phyloP scores from a whole-genome alignment of 148 eudicot genomes.

The Arbutus unedo region DNA sequence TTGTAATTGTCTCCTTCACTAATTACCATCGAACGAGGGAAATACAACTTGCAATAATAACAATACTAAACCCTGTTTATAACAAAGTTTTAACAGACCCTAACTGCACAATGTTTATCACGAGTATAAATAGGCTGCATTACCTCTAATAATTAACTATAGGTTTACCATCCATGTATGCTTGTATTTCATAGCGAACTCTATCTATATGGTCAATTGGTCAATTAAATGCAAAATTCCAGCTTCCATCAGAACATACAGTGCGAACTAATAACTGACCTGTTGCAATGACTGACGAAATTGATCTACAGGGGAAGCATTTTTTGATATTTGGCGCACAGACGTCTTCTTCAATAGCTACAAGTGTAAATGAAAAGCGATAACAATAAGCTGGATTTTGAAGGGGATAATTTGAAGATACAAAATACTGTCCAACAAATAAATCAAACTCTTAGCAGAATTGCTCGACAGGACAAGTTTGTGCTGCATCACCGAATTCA shows the following conservation, averaged over 20 bases:
- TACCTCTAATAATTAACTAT: neutral
- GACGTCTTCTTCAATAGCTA: slow-evolving; percentile 83
- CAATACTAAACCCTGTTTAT: neutral
- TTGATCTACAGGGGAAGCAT: slow-evolving; percentile 69
- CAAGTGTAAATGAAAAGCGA: slow-evolving; percentile 51
- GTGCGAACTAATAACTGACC: slow-evolving; percentile 43
- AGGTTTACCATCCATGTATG: neutral
- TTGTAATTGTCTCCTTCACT: neutral
- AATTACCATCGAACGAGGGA: neutral
- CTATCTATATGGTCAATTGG: neutral
- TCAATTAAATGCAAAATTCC: neutral
- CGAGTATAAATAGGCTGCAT: neutral
- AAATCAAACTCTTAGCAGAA: neutral
- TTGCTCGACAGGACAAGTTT: neutral
- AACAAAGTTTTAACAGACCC: neutral
- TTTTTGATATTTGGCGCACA: slow-evolving; percentile 45
- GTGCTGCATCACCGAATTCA: slow-evolving; percentile 16
- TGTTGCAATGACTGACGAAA: slow-evolving; percentile 64
- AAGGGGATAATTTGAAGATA: slow-evolving; percentile 32
- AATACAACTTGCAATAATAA: neutral
- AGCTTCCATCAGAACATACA: neutral
- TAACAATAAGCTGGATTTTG: slow-evolving; percentile 52
- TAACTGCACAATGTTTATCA: neutral
- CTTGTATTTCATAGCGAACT: neutral
- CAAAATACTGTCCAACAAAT: slow-evolving; percentile 10